Conservation (phyloP, 768 basidiomycete species). For the Lanmaoa rubissima region DNA sequence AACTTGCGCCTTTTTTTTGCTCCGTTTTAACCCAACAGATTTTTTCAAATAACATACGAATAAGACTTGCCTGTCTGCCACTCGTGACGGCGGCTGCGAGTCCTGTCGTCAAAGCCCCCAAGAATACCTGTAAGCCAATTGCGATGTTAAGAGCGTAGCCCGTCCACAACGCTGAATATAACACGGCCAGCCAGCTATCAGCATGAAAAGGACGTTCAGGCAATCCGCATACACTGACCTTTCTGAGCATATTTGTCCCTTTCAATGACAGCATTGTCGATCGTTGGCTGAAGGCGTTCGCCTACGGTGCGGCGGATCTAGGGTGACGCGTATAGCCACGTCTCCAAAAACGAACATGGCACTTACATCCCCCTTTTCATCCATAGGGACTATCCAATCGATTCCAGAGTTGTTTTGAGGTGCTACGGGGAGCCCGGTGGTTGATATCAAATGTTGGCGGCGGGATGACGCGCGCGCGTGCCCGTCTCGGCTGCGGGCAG, state of each 20-base stretch:
- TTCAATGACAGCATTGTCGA: constrained; percentile 46
- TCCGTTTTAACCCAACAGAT: not conserved
- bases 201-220: not conserved
- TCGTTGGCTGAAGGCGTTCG: constrained; percentile 55
- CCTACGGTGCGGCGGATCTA: constrained; percentile 40
- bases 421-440: not conserved
- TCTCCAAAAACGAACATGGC: not conserved
- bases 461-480: constrained; percentile 12
- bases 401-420: constrained; percentile 5
- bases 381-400: constrained; percentile 29
- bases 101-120: constrained; percentile 68
- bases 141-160: constrained; percentile 43
- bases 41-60: no score
- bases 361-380: constrained; percentile 22
- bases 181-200: not conserved
- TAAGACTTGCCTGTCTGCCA: constrained; percentile 39
- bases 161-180: constrained; percentile 30
- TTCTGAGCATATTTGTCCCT: constrained; percentile 45
- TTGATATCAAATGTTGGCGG: not conserved
- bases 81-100: constrained; percentile 47
- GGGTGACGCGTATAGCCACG: not conserved
- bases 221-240: constrained; percentile 31
- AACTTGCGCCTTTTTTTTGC: constrained; percentile 32
- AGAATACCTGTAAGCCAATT: constrained; percentile 59
- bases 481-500: constrained; percentile 17